Base-by-base conservation (phyloP, 129 eudicot species). In the Deinandra increscens region DNA sequence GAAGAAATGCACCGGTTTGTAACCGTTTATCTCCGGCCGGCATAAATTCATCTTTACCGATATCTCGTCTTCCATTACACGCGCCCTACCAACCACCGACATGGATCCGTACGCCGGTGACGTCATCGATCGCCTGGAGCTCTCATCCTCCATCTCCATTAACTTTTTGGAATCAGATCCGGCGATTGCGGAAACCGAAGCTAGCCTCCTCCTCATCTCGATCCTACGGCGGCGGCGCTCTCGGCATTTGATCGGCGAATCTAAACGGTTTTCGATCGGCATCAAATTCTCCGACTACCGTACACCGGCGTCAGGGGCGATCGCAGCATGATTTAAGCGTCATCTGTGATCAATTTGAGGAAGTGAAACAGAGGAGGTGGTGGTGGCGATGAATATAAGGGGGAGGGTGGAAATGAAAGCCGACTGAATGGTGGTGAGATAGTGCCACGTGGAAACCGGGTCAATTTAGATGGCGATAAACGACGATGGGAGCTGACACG, bases 181-280 rank as follows among this genome's bases (percentile, higher is more conserved):
- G 18, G 43, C 61, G 9, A 56, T 68, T 0, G 64, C 15, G 4
- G 65, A 37, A 48, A 49, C 80, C 11, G 69, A 48, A 48, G 70
- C 54, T 18, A 61, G 8, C 58, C 55, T 49, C 36, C 84, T 58
- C 56, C 82, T 70, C 73, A 36, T 79, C 75, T 82, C 81, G 13
- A 82, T 73, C 22, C 87, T 76, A 23, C 83, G 69, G n/a, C 84
- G 82, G 4, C 91, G 82, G 4, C 87, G 73, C 50, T 76, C 91
- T 17, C 83, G 70, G 70, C 87, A 85, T 63, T 74, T 70, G n/a
- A 26, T 44, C 2, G 79, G 75, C 44, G 81, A 59, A 37, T 75
- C 81, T 10, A 37, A 41, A 0, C 66, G 68, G 0, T 70, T 62
- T 3, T 74, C 54, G 3, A 41, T 59, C 38, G 46, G 58, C 59